These are phyloP conservation scores for Ramaria sp. DNA, from an alignment of 768 basidiomycete species.

Conservation along the genomic window DNA sequence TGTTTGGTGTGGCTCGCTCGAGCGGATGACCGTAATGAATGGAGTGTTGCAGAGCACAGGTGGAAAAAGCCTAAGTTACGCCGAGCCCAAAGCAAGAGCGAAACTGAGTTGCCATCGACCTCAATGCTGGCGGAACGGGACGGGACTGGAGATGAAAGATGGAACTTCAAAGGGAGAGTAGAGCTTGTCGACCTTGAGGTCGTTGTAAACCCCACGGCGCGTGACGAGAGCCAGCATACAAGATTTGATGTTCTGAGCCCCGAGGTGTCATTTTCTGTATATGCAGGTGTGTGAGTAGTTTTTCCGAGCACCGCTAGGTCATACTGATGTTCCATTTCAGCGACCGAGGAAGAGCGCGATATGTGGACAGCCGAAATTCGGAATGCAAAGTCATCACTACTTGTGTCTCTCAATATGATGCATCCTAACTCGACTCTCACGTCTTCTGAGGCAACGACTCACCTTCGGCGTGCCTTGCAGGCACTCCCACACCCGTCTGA, in stretches of 20 bases:
- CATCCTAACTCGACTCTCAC: conserved; percentile 77
- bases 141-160: conserved; percentile 47
- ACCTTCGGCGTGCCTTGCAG: conserved; percentile 62
- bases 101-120: conserved; percentile 38
- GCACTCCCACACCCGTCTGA: conserved; percentile 61
- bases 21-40: conserved; percentile 25
- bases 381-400: conserved; percentile 56
- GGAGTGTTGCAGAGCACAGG: not conserved
- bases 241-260: conserved; percentile 70
- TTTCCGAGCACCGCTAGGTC: not conserved
- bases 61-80: conserved; percentile 23
- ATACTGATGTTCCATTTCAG: conserved; percentile 21
- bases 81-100: conserved; percentile 48
- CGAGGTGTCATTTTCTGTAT: conserved; percentile 64
- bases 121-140: conserved; percentile 9
- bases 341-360: conserved; percentile 43
- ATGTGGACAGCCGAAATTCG: conserved; percentile 62
- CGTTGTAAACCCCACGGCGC: conserved; percentile 38
- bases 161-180: conserved; percentile 61
- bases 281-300: conserved; percentile 37
- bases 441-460: conserved; percentile 63
- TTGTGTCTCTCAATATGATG: conserved; percentile 58
- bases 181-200: conserved; percentile 71
- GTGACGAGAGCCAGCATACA: conserved; percentile 37
- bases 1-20: conserved; percentile 67